Evolutionary conservation across 73 alveolate species (phyloP).

Genomic region (Uronychia setigera): DNA sequence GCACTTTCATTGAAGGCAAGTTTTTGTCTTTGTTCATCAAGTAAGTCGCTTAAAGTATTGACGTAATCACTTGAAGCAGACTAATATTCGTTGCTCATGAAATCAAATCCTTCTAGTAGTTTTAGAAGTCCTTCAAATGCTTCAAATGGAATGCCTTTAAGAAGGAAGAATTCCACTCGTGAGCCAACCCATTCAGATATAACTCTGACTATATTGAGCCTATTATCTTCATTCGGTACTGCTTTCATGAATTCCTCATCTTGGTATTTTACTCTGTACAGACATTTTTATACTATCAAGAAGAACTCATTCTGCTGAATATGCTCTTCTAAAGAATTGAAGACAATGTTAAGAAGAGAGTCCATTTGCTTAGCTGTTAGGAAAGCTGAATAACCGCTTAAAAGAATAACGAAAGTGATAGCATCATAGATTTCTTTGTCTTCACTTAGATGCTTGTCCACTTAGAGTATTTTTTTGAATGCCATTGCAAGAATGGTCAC

Average conservation of each 20-base stretch:
- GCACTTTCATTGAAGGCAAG: background rate
- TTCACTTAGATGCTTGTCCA: background rate
- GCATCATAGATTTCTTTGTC: background rate
- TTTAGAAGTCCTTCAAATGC: background rate
- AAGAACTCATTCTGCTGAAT: background rate
- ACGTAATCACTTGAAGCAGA: background rate
- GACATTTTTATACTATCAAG: background rate
- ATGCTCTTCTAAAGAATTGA: background rate
- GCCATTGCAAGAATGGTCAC: background rate
- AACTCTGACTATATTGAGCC: background rate
- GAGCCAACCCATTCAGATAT: background rate
- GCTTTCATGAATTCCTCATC: background rate
- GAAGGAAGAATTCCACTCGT: background rate
- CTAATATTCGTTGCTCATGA: background rate
- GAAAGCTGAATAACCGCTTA: background rate
- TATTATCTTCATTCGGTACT: background rate
- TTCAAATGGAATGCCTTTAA: background rate
- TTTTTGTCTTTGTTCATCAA: background rate
- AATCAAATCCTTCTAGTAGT: background rate
- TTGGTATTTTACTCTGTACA: background rate
- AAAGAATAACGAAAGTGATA: background rate
- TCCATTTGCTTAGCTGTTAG: background rate
- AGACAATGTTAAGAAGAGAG: background rate
- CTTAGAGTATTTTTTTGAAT: background rate
- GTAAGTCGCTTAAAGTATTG: background rate